Base-by-base conservation (phyloP, 1,284 basidiomycete species). In the Irpex sp. region DNA sequence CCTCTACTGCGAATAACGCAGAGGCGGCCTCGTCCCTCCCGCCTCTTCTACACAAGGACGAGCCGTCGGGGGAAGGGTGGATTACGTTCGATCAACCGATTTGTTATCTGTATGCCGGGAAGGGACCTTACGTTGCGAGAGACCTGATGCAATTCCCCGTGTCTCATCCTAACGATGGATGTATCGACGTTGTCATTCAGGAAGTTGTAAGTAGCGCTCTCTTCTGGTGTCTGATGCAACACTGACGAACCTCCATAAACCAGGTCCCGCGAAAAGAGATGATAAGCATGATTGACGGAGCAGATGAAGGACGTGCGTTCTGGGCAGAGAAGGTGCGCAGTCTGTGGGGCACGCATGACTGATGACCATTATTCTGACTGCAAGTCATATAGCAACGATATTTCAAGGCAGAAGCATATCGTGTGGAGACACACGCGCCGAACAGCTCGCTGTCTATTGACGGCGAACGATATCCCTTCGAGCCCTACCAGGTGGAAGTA, bases 121-220 rank as follows among this genome's bases (percentile, higher is more conserved):
- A 91, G 73, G 88, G 87, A 5, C 89, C 89, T 3, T 91, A 84
- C 73, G 85, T 84, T 75, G 65, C 62, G 6, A 37, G 89, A 58
- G 91, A 94, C 72, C 78, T 93, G 49, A 92, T 95, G 88, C 89
- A 94, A 60, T 96, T 95, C 75, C 94, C 94, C 0, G 87, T 92
- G 3, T 88, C 92, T 1, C 76, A 87, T 47, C 86, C 91, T 0
- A 87, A 91, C 58, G 90, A 94, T 70, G 95, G 94, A 0, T 73
- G 89, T 47, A 86, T 97, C 61, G 94, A 97, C 72, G 75, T 97
- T 19, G 85, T 85, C 44, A 79, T 88, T 17, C 89, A 95, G 77
- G 83, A 85, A 60, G 69, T 82, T 61, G 92, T 92, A 67, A 59
- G 80, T 67, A 7, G 11, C 38, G 4, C 44, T 58, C 4, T 21